Base-by-base conservation (phyloP, 1,284 basidiomycete genomes). In the Irpex lacteus region DNA sequence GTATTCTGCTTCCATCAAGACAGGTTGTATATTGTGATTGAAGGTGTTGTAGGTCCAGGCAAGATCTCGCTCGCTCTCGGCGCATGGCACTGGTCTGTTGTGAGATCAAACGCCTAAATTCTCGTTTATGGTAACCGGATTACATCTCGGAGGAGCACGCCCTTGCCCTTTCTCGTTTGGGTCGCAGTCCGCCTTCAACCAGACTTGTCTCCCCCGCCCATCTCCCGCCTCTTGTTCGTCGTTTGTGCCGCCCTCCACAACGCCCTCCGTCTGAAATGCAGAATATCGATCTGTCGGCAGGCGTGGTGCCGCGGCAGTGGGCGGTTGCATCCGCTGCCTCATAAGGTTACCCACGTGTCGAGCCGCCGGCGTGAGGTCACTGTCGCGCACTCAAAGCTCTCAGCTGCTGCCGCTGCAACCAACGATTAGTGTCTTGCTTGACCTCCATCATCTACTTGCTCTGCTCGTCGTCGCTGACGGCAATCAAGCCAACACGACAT, bases 401-500 rank as follows among this genome's bases (percentile, higher is more conserved):
- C 58, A 55, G 36, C 62, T 37, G 58, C 61, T 56, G 19, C 44
- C 40, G 9, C n/a, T 26, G 59, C 34, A 52, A 26, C 21, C 15
- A 47, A 7, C 11, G n/a, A 32, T 18, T n/a, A 36, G 11, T 32
- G 18, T 37, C 36, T 59, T 32, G 11, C 62, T 53, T 60, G n/a
- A 26, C 38, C 13, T 18, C 49, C 62, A 34, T 38, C 60, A 18
- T 61, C 62, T 19, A 59, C 44, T 36, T 59, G 5, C 50, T 61
- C 47, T 47, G 15, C 49, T 58, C 55, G 13, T 62, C 47, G 62
- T 53, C 60, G 55, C 53, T 44, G 37, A 63, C 58, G 47, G 55
- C 59, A 6, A 19, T 5, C 47, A 15, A 60, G 55, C 36, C 44
- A 11, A 13, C 9, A 32, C 54, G 18, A 37, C 49, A 68, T 68